phyloP scores from a whole-genome alignment of 2,329 filamentous ascomycete genomes.

The Sclerotinia sclerotiorum region DNA sequence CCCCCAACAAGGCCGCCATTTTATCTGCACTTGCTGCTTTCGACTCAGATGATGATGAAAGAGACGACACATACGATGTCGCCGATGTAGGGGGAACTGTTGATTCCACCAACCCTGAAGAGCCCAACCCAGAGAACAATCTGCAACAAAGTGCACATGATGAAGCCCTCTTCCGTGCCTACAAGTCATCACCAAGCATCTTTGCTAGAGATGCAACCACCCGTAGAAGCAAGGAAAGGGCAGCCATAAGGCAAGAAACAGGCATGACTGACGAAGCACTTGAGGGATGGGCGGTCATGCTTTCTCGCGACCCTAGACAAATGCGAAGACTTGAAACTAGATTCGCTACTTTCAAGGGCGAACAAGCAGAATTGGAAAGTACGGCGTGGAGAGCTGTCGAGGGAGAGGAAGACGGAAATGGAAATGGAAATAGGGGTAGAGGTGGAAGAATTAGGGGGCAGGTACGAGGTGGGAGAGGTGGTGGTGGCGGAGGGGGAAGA shows the following conservation, averaged over 20 bases:
- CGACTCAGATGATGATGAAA: conserved; percentile 92
- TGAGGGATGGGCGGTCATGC: conserved; percentile 91
- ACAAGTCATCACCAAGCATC: conserved; percentile 59
- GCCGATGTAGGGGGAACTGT: conserved; percentile 89
- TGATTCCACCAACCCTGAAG: conserved; percentile 60
- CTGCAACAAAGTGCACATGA: conserved; percentile 56
- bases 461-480: conserved; percentile 47
- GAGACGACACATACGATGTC: conserved; percentile 93
- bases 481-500: conserved; percentile 52
- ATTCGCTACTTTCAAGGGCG: conserved; percentile 63
- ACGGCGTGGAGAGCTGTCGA: conserved; percentile 64
- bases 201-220: conserved; percentile 74
- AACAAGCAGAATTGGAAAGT: conserved; percentile 62
- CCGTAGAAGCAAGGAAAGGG: conserved; percentile 61
- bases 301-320: conserved; percentile 68
- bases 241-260: conserved; percentile 68
- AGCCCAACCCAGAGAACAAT: conserved; percentile 49
- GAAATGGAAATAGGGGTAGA: conserved; percentile 41
- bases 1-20: conserved; percentile 80
- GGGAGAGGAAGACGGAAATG: conserved; percentile 47
- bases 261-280: conserved; percentile 92
- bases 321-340: conserved; percentile 69
- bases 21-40: conserved; percentile 84
- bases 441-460: conserved; percentile 49
- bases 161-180: conserved; percentile 70